Base-by-base conservation (phyloP, 2,329 filamentous ascomycete genomes). In the Plectosphaerella cucumerina region DNA sequence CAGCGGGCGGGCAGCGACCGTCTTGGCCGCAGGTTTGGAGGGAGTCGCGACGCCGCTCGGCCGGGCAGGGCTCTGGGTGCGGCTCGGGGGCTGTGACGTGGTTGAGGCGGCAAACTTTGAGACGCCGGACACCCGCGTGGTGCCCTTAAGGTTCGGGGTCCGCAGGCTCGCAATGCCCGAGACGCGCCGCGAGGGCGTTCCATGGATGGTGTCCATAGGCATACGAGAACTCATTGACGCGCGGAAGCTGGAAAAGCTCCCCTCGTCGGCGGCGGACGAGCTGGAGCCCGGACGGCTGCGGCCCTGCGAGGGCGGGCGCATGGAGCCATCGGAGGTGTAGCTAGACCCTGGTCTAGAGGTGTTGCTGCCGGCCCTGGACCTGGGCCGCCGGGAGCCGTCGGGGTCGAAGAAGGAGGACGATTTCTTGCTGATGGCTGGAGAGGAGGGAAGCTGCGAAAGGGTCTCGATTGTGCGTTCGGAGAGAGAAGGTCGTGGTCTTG, bases 381-480 rank as follows among this genome's bases (percentile, higher is more conserved):
- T 59, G 5, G 86, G 80, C 17, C 77, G 75, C 69, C 80, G 80
- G 6, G 78, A 74, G 52, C 80, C 79, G n/a, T 84, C 76, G 2
- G 75, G 69, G 46, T 83, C 84, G 63, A 89, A 94, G 65, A 96
- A 91, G 50, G 81, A 84, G 0, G 89, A 90, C 9, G 80, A 74
- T 49, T 84, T 82, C 52, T 82, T 82, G 48, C 77, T 81, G 44
- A 87, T 67, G 1, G 81, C 82, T 5, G 92, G 91, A 1, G 91
- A 94, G 0, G 89, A 84, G 0, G 91, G 89, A 26, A 96, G 73
- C 44, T 84, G 81, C 3, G 90, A 80, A 6, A 97, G 72, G 0
- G 90, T 96, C 65, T 96, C 90, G 41, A 96, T 85, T 1, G 92
- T 95, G 52, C 93, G 78, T 60, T 97, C 92, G 1, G 87, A 84